phyloP scores from a whole-genome alignment of 345 rosid species.

The Melastoma malabathricum region DNA sequence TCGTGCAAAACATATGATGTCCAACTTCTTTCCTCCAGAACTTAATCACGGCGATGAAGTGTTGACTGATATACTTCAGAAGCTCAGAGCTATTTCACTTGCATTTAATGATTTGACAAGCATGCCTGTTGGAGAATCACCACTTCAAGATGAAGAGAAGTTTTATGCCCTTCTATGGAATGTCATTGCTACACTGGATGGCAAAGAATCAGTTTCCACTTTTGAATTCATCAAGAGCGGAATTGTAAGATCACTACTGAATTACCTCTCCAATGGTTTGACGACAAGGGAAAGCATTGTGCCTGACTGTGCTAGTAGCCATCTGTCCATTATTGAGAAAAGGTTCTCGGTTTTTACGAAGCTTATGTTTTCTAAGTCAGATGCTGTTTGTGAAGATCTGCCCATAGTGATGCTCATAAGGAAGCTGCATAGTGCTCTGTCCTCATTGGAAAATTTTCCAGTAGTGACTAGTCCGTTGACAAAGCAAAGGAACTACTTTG shows the following conservation, averaged over 20 bases:
- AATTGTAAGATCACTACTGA: constrained; percentile 54
- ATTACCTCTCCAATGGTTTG: constrained; percentile 50
- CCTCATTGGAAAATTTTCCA: constrained; percentile 76
- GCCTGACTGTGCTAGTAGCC: constrained; percentile 12
- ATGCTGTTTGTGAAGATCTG: constrained; percentile 26
- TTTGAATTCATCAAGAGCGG: constrained; percentile 94
- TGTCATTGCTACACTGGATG: constrained; percentile 47
- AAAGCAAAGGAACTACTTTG: constrained; percentile 50
- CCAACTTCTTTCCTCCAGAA: constrained; percentile 48
- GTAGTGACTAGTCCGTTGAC: constrained; percentile 37
- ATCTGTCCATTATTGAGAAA: constrained; percentile 32
- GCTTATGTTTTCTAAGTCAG: constrained; percentile 34
- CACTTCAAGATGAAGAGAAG: constrained; percentile 34
- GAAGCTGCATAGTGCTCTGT: constrained; percentile 66
- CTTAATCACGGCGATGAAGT: constrained; percentile 48
- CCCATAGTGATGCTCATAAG: constrained; percentile 39
- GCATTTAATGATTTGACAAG: constrained; percentile 43
- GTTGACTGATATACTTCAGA: constrained; percentile 66
- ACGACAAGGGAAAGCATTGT: constrained; percentile 26
- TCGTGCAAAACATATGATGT: constrained; percentile 54
- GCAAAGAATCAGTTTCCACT: constrained; percentile 73
- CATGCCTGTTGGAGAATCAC: constrained; percentile 15
- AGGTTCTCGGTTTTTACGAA: constrained; percentile 57
- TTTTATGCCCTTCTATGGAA: constrained; percentile 36
- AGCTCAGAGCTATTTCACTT: constrained; percentile 46